Conservation (phyloP, 106 monocot genomes). For the Allium sativum region DNA sequence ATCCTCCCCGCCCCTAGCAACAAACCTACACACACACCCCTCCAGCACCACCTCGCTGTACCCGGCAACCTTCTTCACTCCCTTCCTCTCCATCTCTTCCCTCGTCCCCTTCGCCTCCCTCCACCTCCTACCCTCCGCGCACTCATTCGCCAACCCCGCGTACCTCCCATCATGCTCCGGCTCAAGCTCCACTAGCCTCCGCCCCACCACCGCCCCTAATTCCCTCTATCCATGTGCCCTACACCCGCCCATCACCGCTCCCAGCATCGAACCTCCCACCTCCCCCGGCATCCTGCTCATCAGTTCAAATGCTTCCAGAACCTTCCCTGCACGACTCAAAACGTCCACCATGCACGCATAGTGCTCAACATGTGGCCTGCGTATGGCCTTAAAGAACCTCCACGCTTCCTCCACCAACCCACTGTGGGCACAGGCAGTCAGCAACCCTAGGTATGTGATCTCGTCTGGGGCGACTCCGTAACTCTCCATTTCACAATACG, state of each 20-base stretch:
- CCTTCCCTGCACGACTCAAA: conserved; percentile 22
- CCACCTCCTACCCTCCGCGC: conserved; percentile 38
- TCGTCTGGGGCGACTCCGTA: conserved; percentile 31
- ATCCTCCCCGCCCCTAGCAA: too few relatives aligned
- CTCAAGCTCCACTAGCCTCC: conserved; percentile 20
- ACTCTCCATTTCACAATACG: conserved; percentile 31
- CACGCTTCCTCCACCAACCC: conserved; percentile 47
- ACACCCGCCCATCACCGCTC: conserved; percentile 25
- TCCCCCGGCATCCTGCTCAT: conserved; percentile 33
- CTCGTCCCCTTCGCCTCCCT: conserved; percentile 16
- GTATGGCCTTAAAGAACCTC: conserved; percentile 32
- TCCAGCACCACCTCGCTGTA: too few relatives aligned
- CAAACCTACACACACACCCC: too few relatives aligned
- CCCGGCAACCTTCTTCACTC: too few relatives aligned
- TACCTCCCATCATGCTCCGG: conserved; percentile 34
- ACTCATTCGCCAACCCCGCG: conserved; percentile 30
- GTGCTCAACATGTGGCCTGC: conserved; percentile 31
- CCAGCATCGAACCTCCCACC: conserved; percentile 36
- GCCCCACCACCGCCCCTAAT: conserved; percentile 22
- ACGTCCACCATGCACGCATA: conserved; percentile 42
- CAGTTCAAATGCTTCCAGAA: conserved; percentile 32
- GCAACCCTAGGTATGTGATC: conserved; percentile 30
- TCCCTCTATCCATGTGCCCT: conserved; percentile 18
- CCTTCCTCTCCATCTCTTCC: conserved; percentile 19
- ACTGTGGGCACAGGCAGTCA: conserved; percentile 39